Evolutionary conservation across 2,329 filamentous ascomycete genomes (phyloP).

Genomic region (Penicillium griseofulvum): DNA sequence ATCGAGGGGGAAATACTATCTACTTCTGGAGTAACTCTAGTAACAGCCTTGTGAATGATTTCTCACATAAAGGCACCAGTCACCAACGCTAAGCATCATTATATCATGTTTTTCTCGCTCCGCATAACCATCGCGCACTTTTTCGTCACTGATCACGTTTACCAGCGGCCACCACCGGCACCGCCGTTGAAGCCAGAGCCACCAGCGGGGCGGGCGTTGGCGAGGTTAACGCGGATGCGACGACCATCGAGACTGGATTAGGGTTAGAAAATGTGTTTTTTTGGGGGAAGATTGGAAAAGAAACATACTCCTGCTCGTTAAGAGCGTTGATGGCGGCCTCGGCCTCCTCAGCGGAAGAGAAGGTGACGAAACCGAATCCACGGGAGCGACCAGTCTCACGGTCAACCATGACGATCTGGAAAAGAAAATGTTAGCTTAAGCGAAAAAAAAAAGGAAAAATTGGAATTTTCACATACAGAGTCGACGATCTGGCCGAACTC

Average conservation of each 20-base stretch:
- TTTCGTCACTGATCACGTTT: constrained; percentile 3
- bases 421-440: neutral
- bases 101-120: constrained; percentile 6
- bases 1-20: constrained; percentile 5
- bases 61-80: constrained; percentile 2
- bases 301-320: constrained; percentile 17
- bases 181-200: constrained; percentile 1
- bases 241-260: constrained; percentile 13
- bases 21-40: constrained; percentile 7
- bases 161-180: constrained; percentile 5
- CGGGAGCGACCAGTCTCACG: constrained; percentile 18
- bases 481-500: constrained; percentile 12
- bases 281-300: neutral
- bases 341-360: constrained; percentile 11
- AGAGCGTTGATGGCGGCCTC: constrained; percentile 11
- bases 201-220: constrained; percentile 9
- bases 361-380: constrained; percentile 20
- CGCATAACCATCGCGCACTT: constrained; percentile 5
- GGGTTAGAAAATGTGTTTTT: neutral
- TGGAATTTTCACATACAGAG: constrained; percentile 8
- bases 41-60: constrained; percentile 1
- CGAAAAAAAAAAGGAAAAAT: neutral
- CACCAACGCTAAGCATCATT: constrained; percentile 8
- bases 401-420: constrained; percentile 18
- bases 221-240: constrained; percentile 13